Base-by-base conservation (phyloP, 352 stramenopile species). In the Globisporangium nodosum region DNA sequence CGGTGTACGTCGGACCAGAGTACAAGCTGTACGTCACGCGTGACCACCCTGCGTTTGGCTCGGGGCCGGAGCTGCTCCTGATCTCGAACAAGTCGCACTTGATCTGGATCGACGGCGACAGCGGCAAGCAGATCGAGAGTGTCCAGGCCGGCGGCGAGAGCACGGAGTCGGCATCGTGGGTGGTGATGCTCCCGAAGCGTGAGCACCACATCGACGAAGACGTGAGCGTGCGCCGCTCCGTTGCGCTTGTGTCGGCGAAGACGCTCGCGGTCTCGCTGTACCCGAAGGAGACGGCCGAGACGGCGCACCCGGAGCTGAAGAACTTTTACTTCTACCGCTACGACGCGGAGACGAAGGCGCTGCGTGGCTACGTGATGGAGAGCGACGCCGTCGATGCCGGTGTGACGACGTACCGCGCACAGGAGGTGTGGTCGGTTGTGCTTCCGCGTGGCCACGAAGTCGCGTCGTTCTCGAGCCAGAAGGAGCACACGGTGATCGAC, bases 321-420 rank as follows among this genome's bases (percentile, higher is more conserved):
- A 64, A 88, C 61, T 91, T 94, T 47, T 94, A 87, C 73, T 90
- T 94, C 47, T 89, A 89, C 58, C 81, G 81, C 24, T 94, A 78
- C 48, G 79, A 91, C 33, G 52, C 70, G 30, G 58, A 3, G 3
- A 49, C 62, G 9, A 76, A 85, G 12, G 68, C 69, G 1, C 78
- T 90, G 56, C 67, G 71, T 20, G 85, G 82, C 1, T 92, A 82
- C 58, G 64, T 70, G 7, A 72, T 92, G 21, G 73, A 82, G 35
- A 73, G 67, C 13, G 55, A 72, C 0, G 58, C 56, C 21, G 48
- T 21, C 11, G 60, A 52, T 18, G 47, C 15, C 13, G 59, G 42
- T 37, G 66, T 51, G 0, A 53, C 40, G 3, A 53, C 64, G 40
- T 87, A 87, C 56, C 64, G 56, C 40, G 82, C 78, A 20, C 64